phyloP scores from a whole-genome alignment of 2,329 filamentous ascomycete genomes.

The Paraphoma sp. region DNA sequence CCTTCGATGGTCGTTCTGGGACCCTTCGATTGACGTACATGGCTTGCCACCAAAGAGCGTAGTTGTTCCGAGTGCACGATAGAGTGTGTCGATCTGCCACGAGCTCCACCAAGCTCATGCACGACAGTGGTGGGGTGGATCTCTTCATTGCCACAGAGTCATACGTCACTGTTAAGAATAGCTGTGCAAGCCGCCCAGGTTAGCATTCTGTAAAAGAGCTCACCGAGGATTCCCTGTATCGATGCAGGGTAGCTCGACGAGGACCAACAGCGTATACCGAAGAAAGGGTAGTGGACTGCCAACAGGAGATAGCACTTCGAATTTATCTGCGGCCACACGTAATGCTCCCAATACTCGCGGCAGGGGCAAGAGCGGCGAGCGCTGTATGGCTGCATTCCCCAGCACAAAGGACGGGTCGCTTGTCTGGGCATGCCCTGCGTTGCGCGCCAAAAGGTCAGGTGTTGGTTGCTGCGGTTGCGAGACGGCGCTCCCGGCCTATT shows the following conservation, averaged over 20 bases:
- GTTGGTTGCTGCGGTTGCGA: conserved; percentile 12
- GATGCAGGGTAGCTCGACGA: conserved; percentile 7
- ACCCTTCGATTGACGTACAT: conserved; percentile 33
- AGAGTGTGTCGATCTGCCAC: conserved; percentile 22
- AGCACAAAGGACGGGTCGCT: conserved; percentile 19
- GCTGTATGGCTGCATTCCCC: conserved; percentile 29
- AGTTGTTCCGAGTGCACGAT: background rate
- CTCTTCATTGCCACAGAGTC: conserved; percentile 17
- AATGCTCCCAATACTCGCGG: conserved; percentile 21
- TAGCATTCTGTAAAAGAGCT: background rate
- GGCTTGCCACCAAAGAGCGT: conserved; percentile 10
- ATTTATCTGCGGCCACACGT: conserved; percentile 32
- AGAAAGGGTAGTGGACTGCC: background rate
- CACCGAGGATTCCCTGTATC: conserved; percentile 15
- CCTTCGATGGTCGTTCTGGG: conserved; percentile 15
- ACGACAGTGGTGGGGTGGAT: conserved; percentile 12
- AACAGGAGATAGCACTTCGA: background rate
- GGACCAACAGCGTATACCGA: conserved; percentile 11
- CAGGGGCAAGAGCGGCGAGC: conserved; percentile 17
- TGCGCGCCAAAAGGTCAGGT: conserved; percentile 39
- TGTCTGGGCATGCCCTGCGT: conserved; percentile 26
- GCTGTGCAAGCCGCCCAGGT: background rate
- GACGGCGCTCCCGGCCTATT: conserved; percentile 26
- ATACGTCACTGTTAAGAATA: conserved; percentile 19
- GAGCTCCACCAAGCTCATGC: conserved; percentile 20